Conservation (phyloP, 2,329 filamentous ascomycete species). For the Gliomastix tumulicola region DNA sequence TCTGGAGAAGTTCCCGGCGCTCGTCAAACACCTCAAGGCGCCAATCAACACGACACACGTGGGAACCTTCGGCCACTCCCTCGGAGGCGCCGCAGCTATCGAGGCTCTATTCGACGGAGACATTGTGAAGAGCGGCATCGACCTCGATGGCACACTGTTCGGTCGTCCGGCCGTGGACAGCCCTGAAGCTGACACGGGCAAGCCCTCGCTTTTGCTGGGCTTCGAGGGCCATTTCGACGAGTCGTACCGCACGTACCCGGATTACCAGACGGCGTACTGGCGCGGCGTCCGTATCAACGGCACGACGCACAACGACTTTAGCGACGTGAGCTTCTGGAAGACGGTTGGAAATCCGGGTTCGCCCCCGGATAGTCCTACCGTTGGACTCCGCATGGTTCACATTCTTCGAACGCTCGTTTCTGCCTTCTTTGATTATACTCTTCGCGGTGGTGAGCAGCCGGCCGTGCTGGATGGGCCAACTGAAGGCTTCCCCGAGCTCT, state of each 20-base stretch:
- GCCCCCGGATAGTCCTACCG: no score
- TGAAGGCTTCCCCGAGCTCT: constrained; percentile 4
- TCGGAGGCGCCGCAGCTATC: constrained; percentile 12
- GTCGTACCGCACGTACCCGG: constrained; percentile 5
- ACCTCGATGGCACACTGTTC: constrained; percentile 11
- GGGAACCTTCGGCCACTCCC: constrained; percentile 12
- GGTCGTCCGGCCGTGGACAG: no score
- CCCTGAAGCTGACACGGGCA: constrained; percentile 10
- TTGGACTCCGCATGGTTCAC: constrained; percentile 6
- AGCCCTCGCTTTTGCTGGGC: constrained; percentile 12
- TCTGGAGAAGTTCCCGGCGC: constrained; percentile 8
- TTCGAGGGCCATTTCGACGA: constrained; percentile 9
- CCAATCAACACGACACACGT: constrained; percentile 10
- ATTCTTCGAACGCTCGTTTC: constrained; percentile 4
- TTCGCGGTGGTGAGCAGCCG: constrained; percentile 1
- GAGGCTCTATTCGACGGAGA: constrained; percentile 7
- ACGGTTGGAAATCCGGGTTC: constrained; percentile 3
- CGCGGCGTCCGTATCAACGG: constrained; percentile 6
- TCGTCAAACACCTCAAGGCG: constrained; percentile 7
- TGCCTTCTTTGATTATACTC: constrained; percentile 6
- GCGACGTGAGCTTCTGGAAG: constrained; percentile 8
- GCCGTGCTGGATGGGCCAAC: constrained; percentile 5
- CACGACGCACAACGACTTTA: constrained; percentile 7
- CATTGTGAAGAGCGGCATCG: constrained; percentile 10
- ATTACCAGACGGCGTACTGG: constrained; percentile 9